Base-by-base conservation (phyloP, 2,329 filamentous ascomycete species). In the Arthrobotrys sphaeroides region DNA sequence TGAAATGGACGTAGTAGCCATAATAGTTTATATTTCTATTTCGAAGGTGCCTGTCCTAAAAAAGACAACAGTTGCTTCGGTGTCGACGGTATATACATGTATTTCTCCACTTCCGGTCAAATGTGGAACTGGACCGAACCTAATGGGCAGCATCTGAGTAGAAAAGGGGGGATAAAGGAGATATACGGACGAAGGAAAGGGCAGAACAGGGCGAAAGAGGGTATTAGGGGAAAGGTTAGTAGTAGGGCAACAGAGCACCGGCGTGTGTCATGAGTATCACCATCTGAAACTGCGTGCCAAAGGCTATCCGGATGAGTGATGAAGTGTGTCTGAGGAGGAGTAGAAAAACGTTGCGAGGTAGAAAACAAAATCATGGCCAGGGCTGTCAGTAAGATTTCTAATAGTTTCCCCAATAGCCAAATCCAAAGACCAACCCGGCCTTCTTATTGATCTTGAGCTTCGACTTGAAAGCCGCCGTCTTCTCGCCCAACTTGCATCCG, bases 331-430 rank as follows among this genome's bases (percentile, higher is more conserved):
- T n/a, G n/a, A n/a, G n/a, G n/a, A 5, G 20, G 18, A 51, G 33
- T 1, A 6, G 1, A 6, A 13, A 38, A 13, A 43, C 40, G 36
- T 18, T 22, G 16, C 13, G 16, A 51, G 18, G 5, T 7, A 26
- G 3, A 10, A 36, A 59, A 42, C 9, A 26, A 59, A 5, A 4
- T 13, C 43, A 13, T 22, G 7, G 12, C 24, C 3, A 16, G 5
- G 7, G n/a, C 16, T 20, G 13, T 18, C 6, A 43, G 16, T 22
- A 18, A 6, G 16, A 6, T 7, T 33, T 28, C 31, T 59, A 72
- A 26, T 45, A 70, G 53, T 64, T 72, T 9, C 67, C 59, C 67
- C 67, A 72, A 24, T 49, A 59, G 10, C 67, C 67, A 24, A 64
- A 24, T 9, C 67, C 57, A 10, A 72, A 57, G 26, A 72, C n/a